A percentile compares a stretch with the other conserved stretches of the same genome.
Conservation (phyloP, 108 stramenopile genomes). For the Nitzschia putrida region DNA sequence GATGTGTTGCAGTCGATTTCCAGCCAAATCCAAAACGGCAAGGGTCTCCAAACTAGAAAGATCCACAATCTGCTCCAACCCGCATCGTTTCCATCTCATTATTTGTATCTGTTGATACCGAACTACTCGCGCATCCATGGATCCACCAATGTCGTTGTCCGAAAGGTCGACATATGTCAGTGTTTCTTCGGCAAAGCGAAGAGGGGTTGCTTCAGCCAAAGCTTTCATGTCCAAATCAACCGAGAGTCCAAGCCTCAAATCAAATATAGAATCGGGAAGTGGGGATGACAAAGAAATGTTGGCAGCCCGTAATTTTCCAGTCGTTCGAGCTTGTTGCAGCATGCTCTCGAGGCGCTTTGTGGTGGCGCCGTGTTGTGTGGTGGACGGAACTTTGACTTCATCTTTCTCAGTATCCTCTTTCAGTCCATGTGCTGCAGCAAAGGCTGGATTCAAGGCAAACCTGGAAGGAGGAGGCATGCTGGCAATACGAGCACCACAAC, state of each 20-base stretch:
- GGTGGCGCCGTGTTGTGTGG: conserved; percentile 2
- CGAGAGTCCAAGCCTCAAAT: conserved; percentile 6
- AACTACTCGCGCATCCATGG: conserved; percentile 15
- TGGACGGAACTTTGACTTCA: conserved; percentile 1
- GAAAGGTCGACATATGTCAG: conserved; percentile 39
- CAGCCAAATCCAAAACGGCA: conserved; percentile 24
- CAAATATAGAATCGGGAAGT: conserved; percentile 36
- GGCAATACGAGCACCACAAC: no score
- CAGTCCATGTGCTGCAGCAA: conserved; percentile 47
- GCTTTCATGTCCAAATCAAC: conserved; percentile 29
- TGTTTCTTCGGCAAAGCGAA: conserved; percentile 34
- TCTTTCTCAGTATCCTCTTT: background rate
- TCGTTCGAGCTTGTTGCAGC: conserved; percentile 30
- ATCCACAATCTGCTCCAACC: background rate
- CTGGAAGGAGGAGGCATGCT: background rate
- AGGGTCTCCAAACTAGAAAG: conserved; percentile 15
- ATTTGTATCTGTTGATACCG: conserved; percentile 21
- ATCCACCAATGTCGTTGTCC: conserved; percentile 35
- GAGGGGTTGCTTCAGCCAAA: background rate
- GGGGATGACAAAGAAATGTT: conserved; percentile 22
- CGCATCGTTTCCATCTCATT: conserved; percentile 22
- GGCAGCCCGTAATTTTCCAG: conserved; percentile 36
- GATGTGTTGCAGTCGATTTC: conserved; percentile 21
- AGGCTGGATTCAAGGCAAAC: conserved; percentile 41
- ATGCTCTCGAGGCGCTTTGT: conserved; percentile 18